These are phyloP conservation scores for Globisporangium spinosum DNA, from an alignment of 352 stramenopile genomes.

Conservation along the genomic window DNA sequence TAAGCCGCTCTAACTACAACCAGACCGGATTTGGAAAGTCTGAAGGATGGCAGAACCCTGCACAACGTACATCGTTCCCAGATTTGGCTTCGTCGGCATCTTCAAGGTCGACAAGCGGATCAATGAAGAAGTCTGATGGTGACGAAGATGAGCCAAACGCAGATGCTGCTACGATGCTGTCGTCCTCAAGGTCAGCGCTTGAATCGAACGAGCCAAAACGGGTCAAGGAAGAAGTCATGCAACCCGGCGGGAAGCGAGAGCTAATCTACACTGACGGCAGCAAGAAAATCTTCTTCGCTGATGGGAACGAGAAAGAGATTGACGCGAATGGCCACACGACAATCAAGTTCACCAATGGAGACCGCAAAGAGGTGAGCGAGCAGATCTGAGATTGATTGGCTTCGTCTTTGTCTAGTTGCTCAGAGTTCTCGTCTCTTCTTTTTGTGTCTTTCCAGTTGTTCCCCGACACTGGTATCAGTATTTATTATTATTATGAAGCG, in stretches of 20 bases:
- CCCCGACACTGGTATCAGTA: slow-evolving; percentile 80
- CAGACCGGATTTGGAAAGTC: neutral
- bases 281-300: slow-evolving; percentile 81
- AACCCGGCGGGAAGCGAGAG: slow-evolving; percentile 58
- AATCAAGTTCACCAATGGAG: slow-evolving; percentile 94
- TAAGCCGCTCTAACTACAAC: neutral
- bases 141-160: neutral
- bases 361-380: slow-evolving; percentile 87
- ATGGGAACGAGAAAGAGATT: slow-evolving; percentile 94
- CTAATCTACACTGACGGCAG: slow-evolving; percentile 58
- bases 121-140: neutral
- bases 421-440: neutral
- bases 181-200: neutral
- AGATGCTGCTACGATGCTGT: neutral
- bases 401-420: neutral
- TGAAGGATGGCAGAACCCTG: neutral
- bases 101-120: neutral
- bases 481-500: slow-evolving; percentile 93
- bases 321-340: slow-evolving; percentile 82
- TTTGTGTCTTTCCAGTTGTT: slow-evolving; percentile 31
- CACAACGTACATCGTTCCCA: neutral
- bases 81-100: slow-evolving; percentile 1
- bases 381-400: neutral
- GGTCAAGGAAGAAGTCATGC: slow-evolving; percentile 39
- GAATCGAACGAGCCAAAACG: slow-evolving; percentile 6